A percentile compares a stretch with the other conserved stretches of the same genome.
These are phyloP conservation scores for Clarireedia sp. DNA, from an alignment of 2,329 filamentous ascomycete genomes.

Conservation along the genomic window DNA sequence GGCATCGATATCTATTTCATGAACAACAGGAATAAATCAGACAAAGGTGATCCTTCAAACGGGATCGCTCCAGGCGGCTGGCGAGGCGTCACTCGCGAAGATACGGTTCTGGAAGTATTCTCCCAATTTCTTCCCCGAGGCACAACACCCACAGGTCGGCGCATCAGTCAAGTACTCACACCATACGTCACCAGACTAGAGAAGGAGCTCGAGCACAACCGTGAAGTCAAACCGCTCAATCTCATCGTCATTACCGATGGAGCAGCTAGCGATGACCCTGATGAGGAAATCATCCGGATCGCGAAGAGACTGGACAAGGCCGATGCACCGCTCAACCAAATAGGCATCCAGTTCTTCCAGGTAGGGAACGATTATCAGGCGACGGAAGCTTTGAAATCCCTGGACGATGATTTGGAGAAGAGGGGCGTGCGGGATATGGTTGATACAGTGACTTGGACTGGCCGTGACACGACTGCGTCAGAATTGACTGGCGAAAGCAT, in stretches of 20 bases:
- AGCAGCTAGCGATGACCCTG: constrained; percentile 69
- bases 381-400: constrained; percentile 52
- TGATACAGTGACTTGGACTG: constrained; percentile 74
- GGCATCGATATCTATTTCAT: constrained; percentile 90
- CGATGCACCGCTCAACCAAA: constrained; percentile 68
- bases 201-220: constrained; percentile 27
- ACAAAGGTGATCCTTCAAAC: constrained; percentile 28
- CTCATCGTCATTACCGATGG: constrained; percentile 93
- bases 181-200: constrained; percentile 59
- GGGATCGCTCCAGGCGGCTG: constrained; percentile 46
- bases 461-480: constrained; percentile 27
- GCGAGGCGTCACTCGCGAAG: constrained; percentile 51
- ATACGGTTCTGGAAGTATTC: constrained; percentile 63
- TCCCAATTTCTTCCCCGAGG: constrained; percentile 52
- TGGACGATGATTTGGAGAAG: constrained; percentile 65
- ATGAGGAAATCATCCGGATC: constrained; percentile 56
- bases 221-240: constrained; percentile 67
- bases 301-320: constrained; percentile 64
- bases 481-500: constrained; percentile 61
- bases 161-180: constrained; percentile 62
- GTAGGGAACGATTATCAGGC: constrained; percentile 68
- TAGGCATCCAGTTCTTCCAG: constrained; percentile 95
- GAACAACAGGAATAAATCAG: constrained; percentile 49
- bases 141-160: constrained; percentile 65
- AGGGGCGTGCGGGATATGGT: constrained; percentile 74